A percentile compares a stretch with the other conserved stretches of the same genome.
phyloP scores from a whole-genome alignment of 2,329 filamentous ascomycete species.

The Xylaria sp. region DNA sequence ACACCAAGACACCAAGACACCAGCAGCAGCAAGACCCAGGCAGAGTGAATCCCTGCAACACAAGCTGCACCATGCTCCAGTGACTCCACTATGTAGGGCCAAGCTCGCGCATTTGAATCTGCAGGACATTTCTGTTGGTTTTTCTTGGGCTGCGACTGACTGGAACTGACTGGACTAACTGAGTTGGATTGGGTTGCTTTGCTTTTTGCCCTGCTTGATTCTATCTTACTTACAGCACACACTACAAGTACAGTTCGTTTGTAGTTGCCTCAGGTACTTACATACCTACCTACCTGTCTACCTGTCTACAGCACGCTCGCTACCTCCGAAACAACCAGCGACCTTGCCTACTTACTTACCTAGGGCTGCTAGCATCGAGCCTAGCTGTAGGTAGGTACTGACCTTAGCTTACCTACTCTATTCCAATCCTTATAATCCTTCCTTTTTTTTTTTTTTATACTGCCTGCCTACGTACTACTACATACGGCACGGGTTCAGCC shows the following conservation, averaged over 20 bases:
- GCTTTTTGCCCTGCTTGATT: neutral
- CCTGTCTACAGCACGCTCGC: neutral
- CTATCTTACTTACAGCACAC: neutral
- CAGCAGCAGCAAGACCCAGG: neutral
- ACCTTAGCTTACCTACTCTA: neutral
- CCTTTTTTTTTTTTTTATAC: no score
- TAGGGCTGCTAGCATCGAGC: no score
- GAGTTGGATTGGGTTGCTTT: neutral
- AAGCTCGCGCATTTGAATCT: neutral
- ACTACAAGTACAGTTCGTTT: no score
- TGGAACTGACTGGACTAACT: no score
- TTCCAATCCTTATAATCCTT: no score
- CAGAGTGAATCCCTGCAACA: neutral
- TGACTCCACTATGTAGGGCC: slow-evolving; percentile 3
- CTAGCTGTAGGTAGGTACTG: no score
- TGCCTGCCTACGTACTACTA: neutral
- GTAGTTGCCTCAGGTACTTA: no score
- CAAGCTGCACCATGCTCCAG: neutral
- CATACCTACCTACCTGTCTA: neutral
- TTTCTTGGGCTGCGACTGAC: no score
- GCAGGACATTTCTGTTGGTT: slow-evolving; percentile 6
- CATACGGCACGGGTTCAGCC: neutral
- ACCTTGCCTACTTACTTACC: no score
- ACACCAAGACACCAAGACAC: no score
- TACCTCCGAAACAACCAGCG: neutral